A percentile compares a stretch with the other conserved stretches of the same genome.
Evolutionary conservation across 257 asterid species (phyloP).

Genomic region (Scutellaria baicalensis): DNA sequence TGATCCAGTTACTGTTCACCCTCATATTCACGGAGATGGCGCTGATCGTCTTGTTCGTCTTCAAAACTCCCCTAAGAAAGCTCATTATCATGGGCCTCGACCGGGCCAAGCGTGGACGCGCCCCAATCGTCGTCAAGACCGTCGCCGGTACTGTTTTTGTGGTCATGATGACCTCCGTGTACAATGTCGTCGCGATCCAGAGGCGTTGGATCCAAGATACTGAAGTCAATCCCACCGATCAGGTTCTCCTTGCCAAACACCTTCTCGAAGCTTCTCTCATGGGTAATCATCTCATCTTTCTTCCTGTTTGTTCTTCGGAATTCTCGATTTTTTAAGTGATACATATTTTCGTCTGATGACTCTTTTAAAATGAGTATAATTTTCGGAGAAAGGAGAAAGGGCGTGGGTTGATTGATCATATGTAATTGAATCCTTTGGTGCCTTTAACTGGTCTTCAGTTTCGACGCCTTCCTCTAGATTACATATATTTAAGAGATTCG

Average conservation of each 20-base stretch:
- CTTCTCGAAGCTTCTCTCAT: conserved; percentile 89
- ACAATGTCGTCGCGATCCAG: conserved; percentile 52
- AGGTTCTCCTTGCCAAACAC: conserved; percentile 54
- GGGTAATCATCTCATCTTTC: conserved; percentile 37
- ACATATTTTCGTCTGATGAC: not conserved
- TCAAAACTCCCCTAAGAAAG: conserved; percentile 85
- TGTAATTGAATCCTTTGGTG: not conserved
- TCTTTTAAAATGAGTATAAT: not conserved
- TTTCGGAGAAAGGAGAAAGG: not conserved
- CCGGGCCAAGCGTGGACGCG: conserved; percentile 78
- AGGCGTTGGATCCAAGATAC: conserved; percentile 63
- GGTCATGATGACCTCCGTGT: conserved; percentile 57
- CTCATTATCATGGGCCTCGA: conserved; percentile 72
- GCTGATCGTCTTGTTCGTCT: conserved; percentile 67
- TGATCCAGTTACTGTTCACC: conserved; percentile 60
- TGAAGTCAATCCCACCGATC: conserved; percentile 77
- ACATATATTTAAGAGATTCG: not conserved
- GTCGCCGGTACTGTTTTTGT: conserved; percentile 49
- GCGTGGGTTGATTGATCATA: not conserved
- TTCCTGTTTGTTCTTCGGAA: not conserved
- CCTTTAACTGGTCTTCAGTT: not conserved
- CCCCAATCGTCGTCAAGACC: conserved; percentile 64
- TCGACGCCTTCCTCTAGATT: not conserved
- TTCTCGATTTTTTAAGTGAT: not conserved
- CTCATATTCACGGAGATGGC: conserved; percentile 63